These are phyloP conservation scores for Saccharomycopsis selenospora DNA, from an alignment of 805 yeast species.

Conservation along the genomic window DNA sequence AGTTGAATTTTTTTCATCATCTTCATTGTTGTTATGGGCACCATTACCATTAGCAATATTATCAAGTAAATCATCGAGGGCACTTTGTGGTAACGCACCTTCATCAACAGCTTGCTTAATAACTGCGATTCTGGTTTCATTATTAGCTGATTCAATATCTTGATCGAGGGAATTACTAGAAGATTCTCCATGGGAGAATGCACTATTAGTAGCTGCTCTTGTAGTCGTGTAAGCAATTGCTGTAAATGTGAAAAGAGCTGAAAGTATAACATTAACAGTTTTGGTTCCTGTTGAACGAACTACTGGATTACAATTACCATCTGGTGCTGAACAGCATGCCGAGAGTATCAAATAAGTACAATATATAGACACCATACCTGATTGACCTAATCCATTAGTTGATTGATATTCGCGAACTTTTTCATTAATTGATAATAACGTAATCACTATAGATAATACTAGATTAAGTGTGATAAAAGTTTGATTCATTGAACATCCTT, in stretches of 20 bases:
- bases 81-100: constrained; percentile 91
- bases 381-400: constrained; percentile 92
- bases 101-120: constrained; percentile 92
- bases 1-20: constrained; percentile 55
- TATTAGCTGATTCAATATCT: constrained; percentile 37
- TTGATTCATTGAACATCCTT: constrained; percentile 83
- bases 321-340: constrained; percentile 96
- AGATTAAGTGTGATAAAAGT: constrained; percentile 77
- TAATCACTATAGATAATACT: constrained; percentile 53
- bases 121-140: constrained; percentile 58
- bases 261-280: constrained; percentile 77
- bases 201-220: constrained; percentile 84
- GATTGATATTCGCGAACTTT: constrained; percentile 88
- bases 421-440: constrained; percentile 71
- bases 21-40: constrained; percentile 39
- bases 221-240: constrained; percentile 98
- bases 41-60: constrained; percentile 36
- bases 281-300: constrained; percentile 86
- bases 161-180: constrained; percentile 32
- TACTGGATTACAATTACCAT: constrained; percentile 91
- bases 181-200: constrained; percentile 40
- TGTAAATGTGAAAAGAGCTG: constrained; percentile 87
- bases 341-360: constrained; percentile 86
- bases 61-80: constrained; percentile 67
- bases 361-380: constrained; percentile 91